A percentile compares a stretch with the other conserved stretches of the same genome.
Conservation (phyloP, 139 green algal species). For the Micromonas pusilla region DNA sequence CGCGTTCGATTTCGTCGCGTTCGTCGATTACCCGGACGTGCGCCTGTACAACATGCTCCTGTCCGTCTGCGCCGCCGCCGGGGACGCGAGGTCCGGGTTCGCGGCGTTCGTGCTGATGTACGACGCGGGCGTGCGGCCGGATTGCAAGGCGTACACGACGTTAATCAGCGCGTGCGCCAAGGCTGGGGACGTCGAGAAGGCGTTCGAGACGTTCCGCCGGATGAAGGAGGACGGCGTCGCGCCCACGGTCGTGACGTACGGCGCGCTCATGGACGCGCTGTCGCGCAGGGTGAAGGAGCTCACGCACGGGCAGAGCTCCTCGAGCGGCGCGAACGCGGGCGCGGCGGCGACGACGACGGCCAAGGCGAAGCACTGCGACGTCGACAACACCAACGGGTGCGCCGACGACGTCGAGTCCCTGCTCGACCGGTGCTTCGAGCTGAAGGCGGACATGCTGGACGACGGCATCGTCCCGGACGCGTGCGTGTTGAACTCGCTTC, state of each 20-base stretch:
- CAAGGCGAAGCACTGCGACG: neutral
- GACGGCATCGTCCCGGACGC: neutral
- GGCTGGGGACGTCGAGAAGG: slow-evolving; percentile 5
- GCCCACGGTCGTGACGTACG: slow-evolving; percentile 13
- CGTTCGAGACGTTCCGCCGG: slow-evolving; percentile 3
- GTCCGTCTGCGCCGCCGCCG: neutral
- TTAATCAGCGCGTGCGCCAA: slow-evolving; percentile 16
- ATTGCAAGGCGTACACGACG: slow-evolving; percentile 16
- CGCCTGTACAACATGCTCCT: slow-evolving; percentile 23
- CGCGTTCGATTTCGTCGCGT: slow-evolving; percentile 4
- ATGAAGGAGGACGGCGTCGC: slow-evolving; percentile 4
- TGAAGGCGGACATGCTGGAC: neutral
- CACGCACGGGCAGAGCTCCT: neutral
- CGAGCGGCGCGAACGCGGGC: neutral
- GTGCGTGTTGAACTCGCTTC: neutral
- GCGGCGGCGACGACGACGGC: too few species aligned
- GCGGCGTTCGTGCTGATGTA: slow-evolving; percentile 7
- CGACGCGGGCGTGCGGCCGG: neutral
- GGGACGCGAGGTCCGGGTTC: neutral
- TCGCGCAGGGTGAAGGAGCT: neutral
- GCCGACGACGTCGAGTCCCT: neutral
- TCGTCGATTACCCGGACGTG: neutral
- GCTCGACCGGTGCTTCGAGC: neutral
- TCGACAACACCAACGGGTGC: neutral
- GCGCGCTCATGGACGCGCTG: slow-evolving; percentile 13